Evolutionary conservation across 805 yeast genomes (phyloP).

Genomic region (Candida sonorensis): DNA sequence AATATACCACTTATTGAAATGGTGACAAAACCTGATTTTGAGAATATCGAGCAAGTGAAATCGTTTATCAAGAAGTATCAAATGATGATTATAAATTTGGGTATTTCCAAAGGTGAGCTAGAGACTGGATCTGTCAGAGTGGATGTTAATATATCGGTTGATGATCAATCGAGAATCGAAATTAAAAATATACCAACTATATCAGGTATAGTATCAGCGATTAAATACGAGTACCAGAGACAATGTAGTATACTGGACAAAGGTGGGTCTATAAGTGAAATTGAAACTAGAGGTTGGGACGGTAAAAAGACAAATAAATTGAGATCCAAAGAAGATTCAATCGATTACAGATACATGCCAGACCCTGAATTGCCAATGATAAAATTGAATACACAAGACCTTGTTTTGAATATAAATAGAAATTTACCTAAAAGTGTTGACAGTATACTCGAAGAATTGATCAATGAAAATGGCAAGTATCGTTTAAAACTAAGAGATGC

Average conservation of each 20-base stretch:
- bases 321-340: constrained; percentile 71
- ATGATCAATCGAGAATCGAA: constrained; percentile 70
- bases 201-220: constrained; percentile 71
- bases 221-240: constrained; percentile 63
- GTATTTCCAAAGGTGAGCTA: constrained; percentile 81
- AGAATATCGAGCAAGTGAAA: constrained; percentile 56
- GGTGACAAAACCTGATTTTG: constrained; percentile 87
- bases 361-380: constrained; percentile 81
- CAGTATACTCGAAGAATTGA: constrained; percentile 33
- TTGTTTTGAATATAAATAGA: constrained; percentile 30
- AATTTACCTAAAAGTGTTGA: constrained; percentile 61
- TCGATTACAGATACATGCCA: constrained; percentile 91
- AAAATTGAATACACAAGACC: constrained; percentile 35
- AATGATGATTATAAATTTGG: constrained; percentile 56
- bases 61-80: constrained; percentile 80
- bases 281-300: constrained; percentile 90
- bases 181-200: constrained; percentile 85
- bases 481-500: constrained; percentile 68
- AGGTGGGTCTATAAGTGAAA: constrained; percentile 14
- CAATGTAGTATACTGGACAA: constrained; percentile 48
- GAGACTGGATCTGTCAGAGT: constrained; percentile 95
- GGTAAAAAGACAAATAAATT: constrained; percentile 61
- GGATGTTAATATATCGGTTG: constrained; percentile 86
- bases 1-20: constrained; percentile 84
- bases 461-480: constrained; percentile 42